Evolutionary conservation across 495 filamentous ascomycete genomes (phyloP), one percentile per base, ranked within the genome.

Genomic region (Tuber borchii): DNA sequence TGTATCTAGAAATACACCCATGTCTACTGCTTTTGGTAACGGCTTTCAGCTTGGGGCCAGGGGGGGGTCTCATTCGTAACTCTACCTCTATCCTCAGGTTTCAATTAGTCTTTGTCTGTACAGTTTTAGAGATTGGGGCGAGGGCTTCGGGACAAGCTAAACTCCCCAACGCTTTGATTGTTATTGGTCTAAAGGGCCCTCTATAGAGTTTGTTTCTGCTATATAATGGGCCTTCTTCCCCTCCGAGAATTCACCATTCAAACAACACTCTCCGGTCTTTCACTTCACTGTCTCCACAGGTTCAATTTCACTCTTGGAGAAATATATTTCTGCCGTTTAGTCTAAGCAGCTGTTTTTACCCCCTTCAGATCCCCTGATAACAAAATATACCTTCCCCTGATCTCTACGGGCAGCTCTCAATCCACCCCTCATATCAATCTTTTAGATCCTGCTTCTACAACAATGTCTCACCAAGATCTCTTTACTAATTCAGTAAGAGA

Each of bases 21-120:
- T 17, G 26, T 14, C 56, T 31, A 16, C 1, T 65, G 56, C 26
- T 65, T 65, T 71, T 40, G 20, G 51, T 71, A 74, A 69, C 65
- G 48, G 69, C 69, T 74, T 76, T 80, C 77, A 77, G 78, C 79
- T 72, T 72, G 68, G 70, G 75, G 71, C 70, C 73, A 39, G 70
- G 79, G 68, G 68, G 71, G 80, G 26, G 72, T 69, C 73, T 74
- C 74, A 76, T 80, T 71, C 51, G n/a, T 75, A 44, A 71, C 70
- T 75, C 71, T 75, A 45, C 14, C 26, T 19, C 73, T 74, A 69
- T 48, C 71, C 70, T 37, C 56, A 17, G 70, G 26, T 71, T 74
- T 77, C 44, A 16, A 65, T 65, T 65, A 14, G 26, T 34, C 56
- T 65, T 4, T 65, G 14, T 65, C 26, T 34, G 14, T 3, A 65